phyloP scores from a whole-genome alignment of 2,329 filamentous ascomycete species.

The Colletotrichum plurivorum region DNA sequence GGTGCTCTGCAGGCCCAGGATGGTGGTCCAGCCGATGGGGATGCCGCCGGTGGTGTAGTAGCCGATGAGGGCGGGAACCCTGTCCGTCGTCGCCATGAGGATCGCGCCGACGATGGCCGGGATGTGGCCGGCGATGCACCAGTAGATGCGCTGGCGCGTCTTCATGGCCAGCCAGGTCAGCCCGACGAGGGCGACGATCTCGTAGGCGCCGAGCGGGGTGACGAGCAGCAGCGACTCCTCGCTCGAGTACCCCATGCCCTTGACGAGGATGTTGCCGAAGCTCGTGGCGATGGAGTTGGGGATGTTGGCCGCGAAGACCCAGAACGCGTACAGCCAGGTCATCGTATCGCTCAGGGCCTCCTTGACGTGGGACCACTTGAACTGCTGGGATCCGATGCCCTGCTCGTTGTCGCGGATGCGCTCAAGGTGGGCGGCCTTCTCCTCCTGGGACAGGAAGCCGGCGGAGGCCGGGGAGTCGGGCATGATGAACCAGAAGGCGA shows the following conservation, averaged over 20 bases:
- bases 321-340: constrained; percentile 46
- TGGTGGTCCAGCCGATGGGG: constrained; percentile 63
- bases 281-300: constrained; percentile 51
- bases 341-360: constrained; percentile 47
- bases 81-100: constrained; percentile 46
- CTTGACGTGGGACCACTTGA: constrained; percentile 72
- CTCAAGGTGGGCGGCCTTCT: constrained; percentile 55
- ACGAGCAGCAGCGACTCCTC: constrained; percentile 76
- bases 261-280: constrained; percentile 59
- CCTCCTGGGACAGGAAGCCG: constrained; percentile 67
- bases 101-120: constrained; percentile 52
- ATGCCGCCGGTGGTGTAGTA: constrained; percentile 76
- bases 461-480: constrained; percentile 58
- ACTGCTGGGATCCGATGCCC: constrained; percentile 78
- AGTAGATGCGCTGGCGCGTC: constrained; percentile 54
- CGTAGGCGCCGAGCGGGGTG: constrained; percentile 75
- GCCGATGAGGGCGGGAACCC: constrained; percentile 71
- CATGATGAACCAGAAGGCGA: constrained; percentile 64
- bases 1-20: constrained; percentile 42
- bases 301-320: constrained; percentile 46
- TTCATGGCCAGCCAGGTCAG: constrained; percentile 42
- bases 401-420: constrained; percentile 76
- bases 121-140: constrained; percentile 43
- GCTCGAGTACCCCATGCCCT: constrained; percentile 73
- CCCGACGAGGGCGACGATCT: constrained; percentile 69